These are phyloP conservation scores for Misopates orontium DNA, from an alignment of 257 asterid genomes.

Conservation along the genomic window DNA sequence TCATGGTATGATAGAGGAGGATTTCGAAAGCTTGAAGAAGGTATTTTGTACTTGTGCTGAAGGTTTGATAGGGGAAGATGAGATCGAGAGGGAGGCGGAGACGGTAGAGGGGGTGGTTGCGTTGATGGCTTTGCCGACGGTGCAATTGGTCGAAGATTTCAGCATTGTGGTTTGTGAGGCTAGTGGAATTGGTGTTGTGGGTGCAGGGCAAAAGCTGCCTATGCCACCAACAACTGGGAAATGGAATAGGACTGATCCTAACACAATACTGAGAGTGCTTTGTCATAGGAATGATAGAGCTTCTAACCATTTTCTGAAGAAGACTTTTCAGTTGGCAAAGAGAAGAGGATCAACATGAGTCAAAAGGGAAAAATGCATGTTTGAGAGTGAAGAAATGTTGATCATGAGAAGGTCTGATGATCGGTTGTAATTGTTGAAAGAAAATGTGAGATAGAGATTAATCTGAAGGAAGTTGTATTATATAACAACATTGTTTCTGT, in stretches of 20 bases:
- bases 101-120: conserved; percentile 72
- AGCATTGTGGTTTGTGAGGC: conserved; percentile 55
- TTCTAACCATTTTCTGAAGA: conserved; percentile 68
- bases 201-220: conserved; percentile 53
- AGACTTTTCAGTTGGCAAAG: conserved; percentile 69
- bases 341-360: conserved; percentile 46
- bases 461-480: conserved; percentile 4
- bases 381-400: not conserved
- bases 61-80: conserved; percentile 67
- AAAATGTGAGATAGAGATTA: conserved; percentile 15
- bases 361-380: not conserved
- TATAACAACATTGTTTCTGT: not conserved
- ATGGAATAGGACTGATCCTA: conserved; percentile 79
- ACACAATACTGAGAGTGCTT: conserved; percentile 73
- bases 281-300: conserved; percentile 69
- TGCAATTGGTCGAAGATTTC: conserved; percentile 69
- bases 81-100: conserved; percentile 66
- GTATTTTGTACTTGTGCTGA: conserved; percentile 76
- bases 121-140: conserved; percentile 68
- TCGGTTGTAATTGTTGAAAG: not conserved
- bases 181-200: conserved; percentile 45
- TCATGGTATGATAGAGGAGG: conserved; percentile 68
- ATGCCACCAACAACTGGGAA: conserved; percentile 86
- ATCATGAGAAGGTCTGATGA: not conserved
- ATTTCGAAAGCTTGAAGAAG: conserved; percentile 51